Evolutionary conservation across 1,139 yeast genomes (phyloP).

Genomic region (Saccharomyces pastorianus): DNA sequence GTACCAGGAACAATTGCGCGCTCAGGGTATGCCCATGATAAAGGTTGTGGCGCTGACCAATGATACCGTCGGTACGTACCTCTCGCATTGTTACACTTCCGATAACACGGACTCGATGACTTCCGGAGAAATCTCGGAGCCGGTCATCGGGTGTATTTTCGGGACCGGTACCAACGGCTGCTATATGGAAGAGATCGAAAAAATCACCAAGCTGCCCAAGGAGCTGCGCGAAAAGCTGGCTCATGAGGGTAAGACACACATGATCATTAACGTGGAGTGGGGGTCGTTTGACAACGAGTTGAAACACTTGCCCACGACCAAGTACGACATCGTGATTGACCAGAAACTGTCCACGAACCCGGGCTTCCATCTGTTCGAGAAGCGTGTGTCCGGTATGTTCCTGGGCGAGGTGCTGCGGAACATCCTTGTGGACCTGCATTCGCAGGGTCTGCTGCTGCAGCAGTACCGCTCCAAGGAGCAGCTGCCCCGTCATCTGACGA

Average conservation of each 20-base stretch:
- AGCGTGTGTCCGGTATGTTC: constrained; percentile 90
- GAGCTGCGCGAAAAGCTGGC: constrained; percentile 34
- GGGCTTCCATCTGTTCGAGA: constrained; percentile 85
- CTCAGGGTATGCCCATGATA: constrained; percentile 41
- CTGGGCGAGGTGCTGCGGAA: constrained; percentile 82
- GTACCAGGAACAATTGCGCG: constrained; percentile 61
- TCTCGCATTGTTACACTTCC: constrained; percentile 75
- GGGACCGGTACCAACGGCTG: constrained; percentile 98
- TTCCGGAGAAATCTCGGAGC: constrained; percentile 53
- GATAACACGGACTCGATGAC: constrained; percentile 37
- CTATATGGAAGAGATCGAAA: constrained; percentile 63
- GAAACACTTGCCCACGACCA: constrained; percentile 61
- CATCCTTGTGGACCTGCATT: constrained; percentile 57
- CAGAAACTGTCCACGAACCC: constrained; percentile 61
- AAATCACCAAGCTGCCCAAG: constrained; percentile 56
- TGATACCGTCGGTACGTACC: constrained; percentile 88
- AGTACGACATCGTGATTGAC: constrained; percentile 66
- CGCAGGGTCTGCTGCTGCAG: constrained; percentile 47
- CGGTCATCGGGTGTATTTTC: constrained; percentile 80
- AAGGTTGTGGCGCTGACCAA: constrained; percentile 82
- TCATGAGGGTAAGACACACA: constrained; percentile 48
- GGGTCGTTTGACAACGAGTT: constrained; percentile 87
- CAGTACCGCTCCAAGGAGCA: constrained; percentile 47
- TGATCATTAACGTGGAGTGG: constrained; percentile 96
- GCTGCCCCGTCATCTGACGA: constrained; percentile 57